These are phyloP conservation scores for Suillus tomentosus DNA, from an alignment of 768 basidiomycete species.

Conservation along the genomic window DNA sequence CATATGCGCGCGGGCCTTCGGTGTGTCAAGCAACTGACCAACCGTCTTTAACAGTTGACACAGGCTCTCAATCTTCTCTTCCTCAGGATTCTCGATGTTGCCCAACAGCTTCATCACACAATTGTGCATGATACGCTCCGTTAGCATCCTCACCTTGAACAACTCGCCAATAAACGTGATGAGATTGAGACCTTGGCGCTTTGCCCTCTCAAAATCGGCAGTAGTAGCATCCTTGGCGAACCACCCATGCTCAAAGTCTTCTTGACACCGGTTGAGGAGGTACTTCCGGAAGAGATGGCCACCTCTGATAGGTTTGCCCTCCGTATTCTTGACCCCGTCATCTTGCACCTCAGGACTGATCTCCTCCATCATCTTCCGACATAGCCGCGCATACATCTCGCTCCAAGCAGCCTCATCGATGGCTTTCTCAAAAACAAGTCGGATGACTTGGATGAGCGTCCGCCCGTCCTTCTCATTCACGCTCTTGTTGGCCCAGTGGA, in stretches of 20 bases:
- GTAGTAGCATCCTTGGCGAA: slow-evolving; percentile 84
- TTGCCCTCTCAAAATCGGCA: slow-evolving; percentile 95
- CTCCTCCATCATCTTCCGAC: slow-evolving; percentile 93
- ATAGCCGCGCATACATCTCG: slow-evolving; percentile 96
- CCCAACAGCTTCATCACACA: slow-evolving; percentile 95
- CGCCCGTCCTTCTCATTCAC: slow-evolving; percentile 91
- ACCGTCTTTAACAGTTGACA: slow-evolving; percentile 93
- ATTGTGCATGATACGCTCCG: slow-evolving; percentile 97
- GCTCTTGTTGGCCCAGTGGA: slow-evolving; percentile 92
- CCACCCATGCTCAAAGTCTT: slow-evolving; percentile 98
- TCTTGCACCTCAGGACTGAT: slow-evolving; percentile 88
- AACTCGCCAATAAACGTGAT: slow-evolving; percentile 98
- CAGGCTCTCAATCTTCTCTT: slow-evolving; percentile 96
- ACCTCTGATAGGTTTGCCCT: slow-evolving; percentile 89
- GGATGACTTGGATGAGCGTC: slow-evolving; percentile 94
- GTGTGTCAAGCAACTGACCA: slow-evolving; percentile 78
- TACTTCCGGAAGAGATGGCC: slow-evolving; percentile 97
- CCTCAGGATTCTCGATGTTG: slow-evolving; percentile 94
- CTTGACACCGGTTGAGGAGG: slow-evolving; percentile 93
- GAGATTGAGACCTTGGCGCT: slow-evolving; percentile 94
- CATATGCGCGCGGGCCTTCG: slow-evolving; percentile 83
- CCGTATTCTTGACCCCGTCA: slow-evolving; percentile 75
- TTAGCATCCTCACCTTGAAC: slow-evolving; percentile 98
- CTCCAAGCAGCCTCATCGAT: slow-evolving; percentile 96
- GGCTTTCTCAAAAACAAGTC: slow-evolving; percentile 95